Evolutionary conservation across 2,329 filamentous ascomycete genomes (phyloP).

Genomic region (Aspergillus sp.): DNA sequence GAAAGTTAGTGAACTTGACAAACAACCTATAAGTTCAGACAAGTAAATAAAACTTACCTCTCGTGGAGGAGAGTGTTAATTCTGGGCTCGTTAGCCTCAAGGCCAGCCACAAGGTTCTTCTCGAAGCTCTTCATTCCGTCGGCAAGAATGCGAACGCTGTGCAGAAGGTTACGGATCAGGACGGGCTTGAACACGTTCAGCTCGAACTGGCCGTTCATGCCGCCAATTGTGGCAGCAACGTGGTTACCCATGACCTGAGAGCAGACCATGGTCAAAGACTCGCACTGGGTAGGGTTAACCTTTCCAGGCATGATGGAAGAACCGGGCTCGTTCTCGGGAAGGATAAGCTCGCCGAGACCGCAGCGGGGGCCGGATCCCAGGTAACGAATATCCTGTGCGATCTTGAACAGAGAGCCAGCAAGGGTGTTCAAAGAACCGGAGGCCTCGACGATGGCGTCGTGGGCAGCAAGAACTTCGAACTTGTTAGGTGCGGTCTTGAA

Average conservation of each 20-base stretch:
- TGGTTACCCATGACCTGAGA: conserved; percentile 98
- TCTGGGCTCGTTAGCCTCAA: conserved; percentile 91
- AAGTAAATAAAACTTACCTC: conserved; percentile 60
- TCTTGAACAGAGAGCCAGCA: conserved; percentile 90
- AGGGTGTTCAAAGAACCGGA: conserved; percentile 92
- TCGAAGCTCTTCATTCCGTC: conserved; percentile 96
- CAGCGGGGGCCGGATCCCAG: conserved; percentile 94
- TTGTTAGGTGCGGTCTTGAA: conserved; percentile 99
- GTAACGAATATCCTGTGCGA: conserved; percentile 96
- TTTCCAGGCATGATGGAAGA: conserved; percentile 99
- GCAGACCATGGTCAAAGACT: conserved; percentile 96
- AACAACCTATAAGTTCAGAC: neutral
- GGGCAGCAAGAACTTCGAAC: conserved; percentile 93
- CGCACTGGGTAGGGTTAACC: conserved; percentile 98
- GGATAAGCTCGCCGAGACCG: conserved; percentile 86
- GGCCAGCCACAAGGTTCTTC: conserved; percentile 83
- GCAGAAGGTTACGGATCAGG: conserved; percentile 90
- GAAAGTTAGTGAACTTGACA: conserved; percentile 20
- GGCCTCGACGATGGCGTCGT: conserved; percentile 94
- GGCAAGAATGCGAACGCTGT: conserved; percentile 82
- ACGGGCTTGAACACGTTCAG: conserved; percentile 99
- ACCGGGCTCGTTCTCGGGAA: conserved; percentile 97
- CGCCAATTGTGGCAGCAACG: conserved; percentile 86
- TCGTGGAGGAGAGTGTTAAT: conserved; percentile 90
- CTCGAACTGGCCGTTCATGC: conserved; percentile 98